Base-by-base conservation (phyloP, 805 yeast species). In the Saccharomyces mikatae region DNA sequence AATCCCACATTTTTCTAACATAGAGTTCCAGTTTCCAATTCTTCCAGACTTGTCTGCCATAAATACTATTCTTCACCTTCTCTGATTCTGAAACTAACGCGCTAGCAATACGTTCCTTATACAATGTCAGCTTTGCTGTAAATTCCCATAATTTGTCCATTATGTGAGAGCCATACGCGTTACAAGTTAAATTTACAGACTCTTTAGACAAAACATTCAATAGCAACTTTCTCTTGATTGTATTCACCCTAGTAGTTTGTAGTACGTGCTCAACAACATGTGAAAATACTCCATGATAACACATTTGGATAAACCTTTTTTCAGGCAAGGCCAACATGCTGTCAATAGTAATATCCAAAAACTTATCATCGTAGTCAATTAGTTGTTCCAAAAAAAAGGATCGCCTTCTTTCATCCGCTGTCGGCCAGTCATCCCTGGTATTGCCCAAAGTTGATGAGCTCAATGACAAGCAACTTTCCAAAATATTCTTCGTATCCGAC, bases 21-120 rank as follows among this genome's bases (percentile, higher is more conserved):
- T 82, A 92, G 62, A 84, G 71, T 67, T 94, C 98, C 84, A 92
- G 79, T 30, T 80, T 73, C 97, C 97, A 94, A 69, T 92, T 92
- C 68, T 86, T 88, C 98, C 97, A 94, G 1, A 94, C 98, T 62
- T 83, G 78, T 66, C 85, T 81, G 36, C 99, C 99, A 65, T 92
- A 94, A 11, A 76, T 80, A 65, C 96, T 87, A 57, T 84, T 89
- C 73, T 94, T 90, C 47, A 94, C 86, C 57, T 78, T 76, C 41
- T 81, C 85, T 44, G 84, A 79, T 47, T 83, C 79, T 17, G 74
- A 77, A 28, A 74, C 63, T 56, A 92, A 72, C 56, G 83, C 84
- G 26, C 78, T 77, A 0, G 96, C 97, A 56, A 92, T 79, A 60
- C 92, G 79, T 66, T 92, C 98, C 62, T 95, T 87, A 69, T 86